Evolutionary conservation across 805 yeast genomes (phyloP), one percentile per base, ranked within the genome.

Genomic region (Saccharomyces kudriavzevii): DNA sequence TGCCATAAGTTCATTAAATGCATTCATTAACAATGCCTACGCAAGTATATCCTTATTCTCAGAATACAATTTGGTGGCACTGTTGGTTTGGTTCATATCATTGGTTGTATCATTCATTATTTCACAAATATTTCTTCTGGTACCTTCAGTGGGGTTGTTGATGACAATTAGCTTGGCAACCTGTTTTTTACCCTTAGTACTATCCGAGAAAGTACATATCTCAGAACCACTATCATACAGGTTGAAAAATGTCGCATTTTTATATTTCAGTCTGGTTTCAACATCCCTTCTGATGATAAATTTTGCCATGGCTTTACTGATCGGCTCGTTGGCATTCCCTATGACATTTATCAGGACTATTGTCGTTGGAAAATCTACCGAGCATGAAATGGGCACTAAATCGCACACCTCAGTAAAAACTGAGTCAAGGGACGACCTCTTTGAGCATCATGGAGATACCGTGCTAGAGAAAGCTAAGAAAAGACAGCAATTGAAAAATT

Each of bases 241-340:
- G 28, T 58, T 79, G 10, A 75, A 75, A 57, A 65, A 77, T 1
- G 54, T 77, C 48, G 75, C 87, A 2, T 74, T 86, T 40, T 74
- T 87, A 35, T 80, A 81, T 50, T 70, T 86, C 51, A 83, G 96
- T 30, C 76, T 89, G 64, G 75, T 83, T 30, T 75, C 90, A 45
- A 81, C 89, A 8, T 81, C 95, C 0, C 71, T 90, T 45, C 72
- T 92, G 51, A 89, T 90, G 57, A 77, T 92, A 25, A 90, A 94
- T 70, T 94, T 91, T 66, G 77, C 97, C 1, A 75, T 94, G 56
- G 88, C 97, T 0, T 76, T 88, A 50, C 63, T 77, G 4, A 74
- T 91, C 54, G 92, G 96, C 0, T 51, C 89, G 0, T 65, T 81
- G n/a, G 81, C 87, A 1, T 71, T 83, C n/a, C 96, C 97, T 9